Evolutionary conservation across 1,284 basidiomycete genomes (phyloP), one percentile per base, ranked within the genome.

Genomic region (Macrocystidia cucumis): DNA sequence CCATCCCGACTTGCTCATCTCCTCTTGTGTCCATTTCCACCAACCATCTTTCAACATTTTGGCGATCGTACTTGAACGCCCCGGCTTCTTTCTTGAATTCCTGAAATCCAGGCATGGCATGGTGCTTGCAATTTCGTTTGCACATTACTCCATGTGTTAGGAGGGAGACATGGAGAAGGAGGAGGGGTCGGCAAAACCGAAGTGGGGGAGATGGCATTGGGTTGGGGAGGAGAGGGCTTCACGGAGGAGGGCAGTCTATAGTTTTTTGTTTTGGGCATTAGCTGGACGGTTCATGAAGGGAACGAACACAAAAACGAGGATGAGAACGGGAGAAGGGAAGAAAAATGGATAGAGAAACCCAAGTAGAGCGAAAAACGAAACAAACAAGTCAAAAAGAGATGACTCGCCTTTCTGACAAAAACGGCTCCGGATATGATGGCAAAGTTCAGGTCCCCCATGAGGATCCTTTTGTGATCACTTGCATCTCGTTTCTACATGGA

Each of bases 351-450:
- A n/a, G n/a, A n/a, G 21, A 22, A 36, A 38, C 34, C 24, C 14
- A 36, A 36, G 41, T 38, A 29, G 26, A 12, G 12, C 28, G 4
- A 18, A 39, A 8, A 12, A 12, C 22, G 22, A 13, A 16, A 25
- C 23, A 32, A 9, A 29, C 14, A 31, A 17, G 42, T n/a, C n/a
- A 32, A 40, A 25, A 40, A 31, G 9, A 27, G 17, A 31, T 19
- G n/a, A 36, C 47, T 11, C 36, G 74, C 80, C 73, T 90, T 90
- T 40, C 86, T 87, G 2, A 83, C 74, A 9, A 76, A 79, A 45
- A 78, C 82, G n/a, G 84, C 80, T 5, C 86, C 86, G 44, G 85
- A 88, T 2, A 90, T 59, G 4, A 90, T 67, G 0, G 84, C 89
- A 51, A 90, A 89, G 1, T 78, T 73, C 4, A 84, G 81, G 26